A percentile compares a stretch with the other conserved stretches of the same genome.
Evolutionary conservation across 2,329 filamentous ascomycete genomes (phyloP).

Genomic region (Arachnomyces sp.): DNA sequence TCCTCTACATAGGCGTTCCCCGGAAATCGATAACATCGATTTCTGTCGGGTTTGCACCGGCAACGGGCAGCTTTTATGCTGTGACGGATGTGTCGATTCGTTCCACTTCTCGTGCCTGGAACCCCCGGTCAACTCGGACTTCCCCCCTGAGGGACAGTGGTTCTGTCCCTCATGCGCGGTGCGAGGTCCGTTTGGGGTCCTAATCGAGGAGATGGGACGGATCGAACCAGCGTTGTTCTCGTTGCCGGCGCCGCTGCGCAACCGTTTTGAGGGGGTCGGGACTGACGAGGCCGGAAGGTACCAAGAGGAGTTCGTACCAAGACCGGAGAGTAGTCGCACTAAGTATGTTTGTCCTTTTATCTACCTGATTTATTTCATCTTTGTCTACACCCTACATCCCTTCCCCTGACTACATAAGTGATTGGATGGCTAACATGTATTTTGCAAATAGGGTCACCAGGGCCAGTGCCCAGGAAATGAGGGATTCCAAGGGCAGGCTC

Average conservation of each 20-base stretch:
- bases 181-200: slow-evolving; percentile 53
- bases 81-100: slow-evolving; percentile 81
- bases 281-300: slow-evolving; percentile 74
- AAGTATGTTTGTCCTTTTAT: too few relatives aligned
- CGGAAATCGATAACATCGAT: slow-evolving; percentile 67
- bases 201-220: slow-evolving; percentile 59
- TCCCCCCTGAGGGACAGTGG: slow-evolving; percentile 66
- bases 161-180: slow-evolving; percentile 61
- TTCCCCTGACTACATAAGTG: slow-evolving; percentile 2
- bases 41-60: slow-evolving; percentile 80
- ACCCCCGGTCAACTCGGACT: slow-evolving; percentile 61
- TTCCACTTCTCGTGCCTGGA: slow-evolving; percentile 88
- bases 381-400: slow-evolving; percentile 19
- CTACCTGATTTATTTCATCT: too few relatives aligned
- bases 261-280: slow-evolving; percentile 71
- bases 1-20: slow-evolving; percentile 3
- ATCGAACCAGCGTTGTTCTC: slow-evolving; percentile 65
- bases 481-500: slow-evolving; percentile 63
- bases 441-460: too few relatives aligned
- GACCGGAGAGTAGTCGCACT: slow-evolving; percentile 7
- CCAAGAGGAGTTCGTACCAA: slow-evolving; percentile 53
- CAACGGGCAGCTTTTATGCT: slow-evolving; percentile 80
- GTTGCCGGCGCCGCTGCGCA: slow-evolving; percentile 63
- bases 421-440: too few relatives aligned
- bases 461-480: slow-evolving; percentile 17